Base-by-base conservation (phyloP, 2,329 filamentous ascomycete genomes). In the Aureobasidium vineae region DNA sequence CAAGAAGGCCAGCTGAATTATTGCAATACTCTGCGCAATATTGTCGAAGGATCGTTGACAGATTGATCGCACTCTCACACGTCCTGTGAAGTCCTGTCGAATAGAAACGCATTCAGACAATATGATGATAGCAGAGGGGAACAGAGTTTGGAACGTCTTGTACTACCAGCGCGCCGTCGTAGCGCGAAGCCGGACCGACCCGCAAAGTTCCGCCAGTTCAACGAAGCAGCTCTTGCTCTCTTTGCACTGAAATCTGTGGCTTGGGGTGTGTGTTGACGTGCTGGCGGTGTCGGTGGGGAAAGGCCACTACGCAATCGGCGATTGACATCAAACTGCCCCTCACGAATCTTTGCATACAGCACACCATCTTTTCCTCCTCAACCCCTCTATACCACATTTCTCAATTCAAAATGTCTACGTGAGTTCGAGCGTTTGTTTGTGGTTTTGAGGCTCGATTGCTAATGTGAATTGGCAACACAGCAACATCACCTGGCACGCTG, bases 401-500 rank as follows among this genome's bases (percentile, higher is more conserved):
- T 23, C 45, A 28, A 31, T 36, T 16, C n/a, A 50, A 28, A 31
- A 63, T 63, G 45, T 63, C 59, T 28, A 63, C 59, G 45, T 63
- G 33, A 61, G 57, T 61, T 31, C 19, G 4, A 16, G 7, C 11
- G 3, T 38, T 26, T 3, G 4, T 13, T 15, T 16, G 15, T 6
- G 19, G 3, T 50, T 5, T 38, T 13, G 6, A 1, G 0, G 21
- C 3, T 10, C 31, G 15, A 52, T 53, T 28, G 21, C 40, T 53
- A 4, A 59, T 23, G 23, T 28, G n/a, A 43, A 61, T 33, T 54
- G 23, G 21, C 40, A 33, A 56, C 31, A 64, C 76, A 95, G 91
- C 78, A 95, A 95, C 84, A 94, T 95, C 78, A 94, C 90, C 78
- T 95, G 91, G 91, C 91, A 95, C 83, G 84, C 88, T 10, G 90